A percentile compares a stretch with the other conserved stretches of the same genome.
phyloP scores from a whole-genome alignment of 2,329 filamentous ascomycete species.

The Rhynchosporium agropyri region DNA sequence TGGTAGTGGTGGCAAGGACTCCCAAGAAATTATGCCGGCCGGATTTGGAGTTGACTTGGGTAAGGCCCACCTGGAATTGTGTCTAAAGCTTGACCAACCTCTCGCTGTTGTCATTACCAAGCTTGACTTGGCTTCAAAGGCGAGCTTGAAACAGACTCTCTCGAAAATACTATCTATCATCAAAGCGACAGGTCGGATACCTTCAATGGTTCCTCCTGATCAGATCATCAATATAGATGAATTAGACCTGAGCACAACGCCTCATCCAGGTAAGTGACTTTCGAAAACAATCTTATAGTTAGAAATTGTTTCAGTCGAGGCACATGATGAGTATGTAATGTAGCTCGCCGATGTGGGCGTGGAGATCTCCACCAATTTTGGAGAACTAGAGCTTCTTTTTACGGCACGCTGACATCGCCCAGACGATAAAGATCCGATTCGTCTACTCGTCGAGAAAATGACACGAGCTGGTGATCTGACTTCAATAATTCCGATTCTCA shows the following conservation, averaged over 20 bases:
- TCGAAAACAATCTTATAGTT: neutral
- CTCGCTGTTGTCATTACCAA: constrained; percentile 88
- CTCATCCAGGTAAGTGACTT: constrained; percentile 40
- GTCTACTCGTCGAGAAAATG: constrained; percentile 56
- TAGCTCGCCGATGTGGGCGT: neutral
- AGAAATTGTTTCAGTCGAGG: neutral
- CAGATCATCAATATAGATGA: constrained; percentile 50
- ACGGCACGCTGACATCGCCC: neutral
- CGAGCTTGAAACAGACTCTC: constrained; percentile 69
- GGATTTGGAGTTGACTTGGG: constrained; percentile 69
- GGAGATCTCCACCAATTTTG: neutral
- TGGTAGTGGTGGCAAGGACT: constrained; percentile 47
- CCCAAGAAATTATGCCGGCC: constrained; percentile 53
- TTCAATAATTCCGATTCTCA: constrained; percentile 74
- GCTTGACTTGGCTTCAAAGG: constrained; percentile 79
- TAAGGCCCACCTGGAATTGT: constrained; percentile 80
- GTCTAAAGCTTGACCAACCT: constrained; percentile 76
- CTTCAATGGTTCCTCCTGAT: constrained; percentile 69
- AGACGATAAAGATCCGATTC: constrained; percentile 59
- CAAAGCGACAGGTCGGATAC: constrained; percentile 73
- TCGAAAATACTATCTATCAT: constrained; percentile 74
- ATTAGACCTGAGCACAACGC: constrained; percentile 59
- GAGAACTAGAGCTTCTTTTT: neutral
- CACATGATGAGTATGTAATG: neutral
- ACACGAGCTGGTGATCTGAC: constrained; percentile 43